These are phyloP conservation scores for Papiliotrema nemorosa DNA, from an alignment of 1,284 basidiomycete genomes.

Conservation along the genomic window DNA sequence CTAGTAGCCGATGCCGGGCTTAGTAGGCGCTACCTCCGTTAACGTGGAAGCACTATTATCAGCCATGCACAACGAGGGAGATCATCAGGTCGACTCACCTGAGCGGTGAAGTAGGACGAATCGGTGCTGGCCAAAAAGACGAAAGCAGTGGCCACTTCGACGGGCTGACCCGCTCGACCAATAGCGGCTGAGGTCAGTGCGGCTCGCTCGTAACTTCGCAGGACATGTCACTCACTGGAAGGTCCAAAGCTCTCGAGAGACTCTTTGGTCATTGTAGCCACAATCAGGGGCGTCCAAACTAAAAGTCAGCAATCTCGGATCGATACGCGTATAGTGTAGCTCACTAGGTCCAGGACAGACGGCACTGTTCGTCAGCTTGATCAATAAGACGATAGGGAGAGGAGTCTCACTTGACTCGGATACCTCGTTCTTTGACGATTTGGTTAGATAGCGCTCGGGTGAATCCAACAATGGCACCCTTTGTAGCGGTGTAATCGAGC, in stretches of 20 bases:
- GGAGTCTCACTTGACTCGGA: constrained; percentile 53
- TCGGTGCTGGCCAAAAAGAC: constrained; percentile 58
- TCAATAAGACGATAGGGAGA: not conserved
- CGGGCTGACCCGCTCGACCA: constrained; percentile 57
- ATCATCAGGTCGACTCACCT: constrained; percentile 15
- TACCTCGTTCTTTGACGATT: constrained; percentile 55
- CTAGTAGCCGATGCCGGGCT: not conserved
- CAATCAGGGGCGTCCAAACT: constrained; percentile 57
- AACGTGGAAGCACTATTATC: constrained; percentile 28
- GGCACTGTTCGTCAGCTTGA: constrained; percentile 14
- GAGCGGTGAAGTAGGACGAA: constrained; percentile 55
- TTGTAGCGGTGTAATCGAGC: constrained; percentile 59
- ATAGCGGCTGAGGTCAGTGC: constrained; percentile 48
- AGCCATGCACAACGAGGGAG: not conserved
- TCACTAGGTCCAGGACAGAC: constrained; percentile 53
- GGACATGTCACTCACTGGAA: constrained; percentile 22
- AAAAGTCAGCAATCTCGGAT: no score
- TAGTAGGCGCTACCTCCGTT: constrained; percentile 32
- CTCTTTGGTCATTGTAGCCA: constrained; percentile 55
- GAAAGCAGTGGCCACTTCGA: constrained; percentile 58
- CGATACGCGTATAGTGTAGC: no score
- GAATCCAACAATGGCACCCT: constrained; percentile 57
- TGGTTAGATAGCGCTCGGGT: constrained; percentile 56
- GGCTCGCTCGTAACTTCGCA: no score
- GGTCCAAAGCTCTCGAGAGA: constrained; percentile 53